Evolutionary conservation across 225 moss, liverwort and hornwort species (phyloP).

Genomic region (Asterella californica): DNA sequence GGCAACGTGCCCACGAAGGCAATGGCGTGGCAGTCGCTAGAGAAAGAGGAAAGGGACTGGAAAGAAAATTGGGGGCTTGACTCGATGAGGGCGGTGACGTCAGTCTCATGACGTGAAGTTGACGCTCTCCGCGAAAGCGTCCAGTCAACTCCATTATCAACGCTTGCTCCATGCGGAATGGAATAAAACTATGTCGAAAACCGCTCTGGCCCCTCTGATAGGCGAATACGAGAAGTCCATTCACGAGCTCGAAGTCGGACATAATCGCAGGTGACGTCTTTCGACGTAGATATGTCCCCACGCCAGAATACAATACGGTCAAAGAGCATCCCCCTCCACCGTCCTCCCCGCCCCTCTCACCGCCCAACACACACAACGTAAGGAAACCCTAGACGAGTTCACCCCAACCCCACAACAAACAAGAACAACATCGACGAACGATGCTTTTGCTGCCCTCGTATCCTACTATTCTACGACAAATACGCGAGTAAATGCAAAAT

Average conservation of each 20-base stretch:
- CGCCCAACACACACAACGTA: too few species aligned
- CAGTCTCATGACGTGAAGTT: conserved; percentile 10
- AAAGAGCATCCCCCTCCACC: too few species aligned
- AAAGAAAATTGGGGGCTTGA: conserved; percentile 7
- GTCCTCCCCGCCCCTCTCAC: too few species aligned
- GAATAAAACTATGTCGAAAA: background rate
- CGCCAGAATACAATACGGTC: background rate
- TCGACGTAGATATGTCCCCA: conserved; percentile 5
- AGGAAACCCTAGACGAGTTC: too few species aligned
- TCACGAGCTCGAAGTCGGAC: conserved; percentile 10
- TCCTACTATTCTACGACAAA: too few species aligned
- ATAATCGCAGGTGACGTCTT: conserved; percentile 12
- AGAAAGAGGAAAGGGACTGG: background rate
- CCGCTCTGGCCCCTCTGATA: background rate
- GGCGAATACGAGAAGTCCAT: conserved; percentile 5
- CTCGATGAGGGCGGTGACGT: background rate
- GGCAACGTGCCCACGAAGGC: conserved; percentile 3
- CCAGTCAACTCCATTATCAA: conserved; percentile 22
- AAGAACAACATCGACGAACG: too few species aligned
- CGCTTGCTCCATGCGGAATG: background rate
- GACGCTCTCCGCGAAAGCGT: conserved; percentile 3
- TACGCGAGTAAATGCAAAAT: too few species aligned
- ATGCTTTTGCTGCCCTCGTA: too few species aligned
- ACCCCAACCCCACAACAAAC: too few species aligned
- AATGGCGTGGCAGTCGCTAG: background rate